These are phyloP conservation scores for Pythium biforme DNA, from an alignment of 352 stramenopile genomes.

Conservation along the genomic window DNA sequence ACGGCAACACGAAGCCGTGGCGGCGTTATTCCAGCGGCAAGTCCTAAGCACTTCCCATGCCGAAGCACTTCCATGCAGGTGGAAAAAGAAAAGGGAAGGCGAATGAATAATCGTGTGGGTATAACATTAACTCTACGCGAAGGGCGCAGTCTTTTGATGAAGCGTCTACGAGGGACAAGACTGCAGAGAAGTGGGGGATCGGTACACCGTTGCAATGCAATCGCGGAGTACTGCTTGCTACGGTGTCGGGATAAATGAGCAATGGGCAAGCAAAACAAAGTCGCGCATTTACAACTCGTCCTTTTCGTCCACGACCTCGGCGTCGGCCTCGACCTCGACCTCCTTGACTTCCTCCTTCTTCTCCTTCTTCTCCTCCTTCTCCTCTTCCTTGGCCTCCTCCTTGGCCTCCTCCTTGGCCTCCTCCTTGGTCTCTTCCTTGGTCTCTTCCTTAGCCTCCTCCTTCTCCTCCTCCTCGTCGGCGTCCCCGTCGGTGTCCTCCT, in stretches of 20 bases:
- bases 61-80: too few species aligned
- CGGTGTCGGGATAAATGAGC: slow-evolving; percentile 22
- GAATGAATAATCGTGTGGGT: slow-evolving; percentile 5
- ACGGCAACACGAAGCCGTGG: too few species aligned
- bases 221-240: not conserved
- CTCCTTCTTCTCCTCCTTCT: slow-evolving; percentile 49
- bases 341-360: slow-evolving; percentile 25
- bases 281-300: slow-evolving; percentile 24
- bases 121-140: slow-evolving; percentile 25
- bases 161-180: not conserved
- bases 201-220: slow-evolving; percentile 1
- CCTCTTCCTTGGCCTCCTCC: slow-evolving; percentile 33
- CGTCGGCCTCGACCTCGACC: slow-evolving; percentile 26
- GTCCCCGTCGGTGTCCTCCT: slow-evolving; percentile 52
- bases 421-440: slow-evolving; percentile 30
- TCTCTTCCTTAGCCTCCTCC: slow-evolving; percentile 55
- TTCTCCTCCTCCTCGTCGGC: slow-evolving; percentile 26
- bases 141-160: not conserved
- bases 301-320: slow-evolving; percentile 19
- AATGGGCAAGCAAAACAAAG: not conserved
- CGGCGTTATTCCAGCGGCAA: too few species aligned
- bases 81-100: not conserved
- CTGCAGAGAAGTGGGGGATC: not conserved
- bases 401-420: slow-evolving; percentile 57
- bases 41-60: too few species aligned